A percentile compares a stretch with the other conserved stretches of the same genome.
These are phyloP conservation scores for Mycosphaerella sp. DNA, from an alignment of 2,329 filamentous ascomycete species.

Conservation along the genomic window DNA sequence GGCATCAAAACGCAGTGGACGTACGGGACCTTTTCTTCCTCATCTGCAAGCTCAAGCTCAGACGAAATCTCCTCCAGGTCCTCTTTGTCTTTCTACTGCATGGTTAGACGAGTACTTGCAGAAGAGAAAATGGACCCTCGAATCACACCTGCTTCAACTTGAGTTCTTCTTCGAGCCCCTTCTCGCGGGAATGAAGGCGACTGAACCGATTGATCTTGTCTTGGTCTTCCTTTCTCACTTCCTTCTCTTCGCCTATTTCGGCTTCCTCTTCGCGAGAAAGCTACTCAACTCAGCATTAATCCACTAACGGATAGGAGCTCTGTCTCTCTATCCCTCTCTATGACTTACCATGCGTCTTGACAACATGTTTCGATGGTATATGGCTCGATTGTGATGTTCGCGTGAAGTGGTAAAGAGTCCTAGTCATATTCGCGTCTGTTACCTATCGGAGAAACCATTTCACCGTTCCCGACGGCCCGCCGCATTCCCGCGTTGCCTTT, in stretches of 20 bases:
- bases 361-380: conserved; percentile 10
- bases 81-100: conserved; percentile 86
- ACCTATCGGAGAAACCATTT: too few species aligned
- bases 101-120: neutral
- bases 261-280: conserved; percentile 90
- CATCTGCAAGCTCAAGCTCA: conserved; percentile 90
- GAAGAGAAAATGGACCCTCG: neutral
- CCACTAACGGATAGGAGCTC: neutral
- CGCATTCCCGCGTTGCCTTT: too few species aligned
- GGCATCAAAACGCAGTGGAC: conserved; percentile 32
- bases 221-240: conserved; percentile 94
- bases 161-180: conserved; percentile 71
- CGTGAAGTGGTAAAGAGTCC: neutral
- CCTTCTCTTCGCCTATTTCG: conserved; percentile 69
- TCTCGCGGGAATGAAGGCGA: conserved; percentile 81
- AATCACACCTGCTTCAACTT: conserved; percentile 65
- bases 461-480: too few species aligned
- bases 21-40: conserved; percentile 88
- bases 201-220: conserved; percentile 99
- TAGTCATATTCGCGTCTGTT: neutral
- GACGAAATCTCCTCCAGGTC: conserved; percentile 88
- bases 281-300: conserved; percentile 42
- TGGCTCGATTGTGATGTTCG: neutral
- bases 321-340: neutral
- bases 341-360: conserved; percentile 16